These are phyloP conservation scores for Tricholoma furcatifolium DNA, from an alignment of 768 basidiomycete species.

Conservation along the genomic window DNA sequence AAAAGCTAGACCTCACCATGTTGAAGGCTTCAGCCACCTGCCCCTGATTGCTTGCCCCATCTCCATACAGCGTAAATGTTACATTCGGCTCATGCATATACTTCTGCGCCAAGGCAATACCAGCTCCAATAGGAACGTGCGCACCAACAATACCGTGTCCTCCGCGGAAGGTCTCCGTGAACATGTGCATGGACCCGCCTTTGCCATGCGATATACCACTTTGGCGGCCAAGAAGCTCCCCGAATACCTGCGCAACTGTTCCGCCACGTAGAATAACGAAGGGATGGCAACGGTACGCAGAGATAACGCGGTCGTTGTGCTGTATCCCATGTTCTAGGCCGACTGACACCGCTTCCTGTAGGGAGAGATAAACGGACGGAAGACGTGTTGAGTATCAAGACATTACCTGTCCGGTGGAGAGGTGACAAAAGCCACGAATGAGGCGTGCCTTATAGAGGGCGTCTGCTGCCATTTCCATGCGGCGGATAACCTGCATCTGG, in stretches of 20 bases:
- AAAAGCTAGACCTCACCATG: constrained; percentile 62
- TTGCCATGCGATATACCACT: constrained; percentile 95
- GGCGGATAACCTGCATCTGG: constrained; percentile 87
- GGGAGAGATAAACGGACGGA: constrained; percentile 21
- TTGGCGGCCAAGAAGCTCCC: constrained; percentile 88
- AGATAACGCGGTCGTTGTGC: constrained; percentile 87
- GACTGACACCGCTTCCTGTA: constrained; percentile 96
- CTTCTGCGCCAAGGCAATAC: constrained; percentile 91
- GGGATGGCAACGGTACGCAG: constrained; percentile 96
- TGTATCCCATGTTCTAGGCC: constrained; percentile 88
- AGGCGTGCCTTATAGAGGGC: constrained; percentile 96
- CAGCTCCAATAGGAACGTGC: constrained; percentile 94
- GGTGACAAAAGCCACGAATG: constrained; percentile 97
- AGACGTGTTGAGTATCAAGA: constrained; percentile 28
- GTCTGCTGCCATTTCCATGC: constrained; percentile 98
- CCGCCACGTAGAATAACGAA: constrained; percentile 96
- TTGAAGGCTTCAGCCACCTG: constrained; percentile 99
- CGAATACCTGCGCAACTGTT: constrained; percentile 85
- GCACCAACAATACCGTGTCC: constrained; percentile 99
- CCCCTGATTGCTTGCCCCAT: constrained; percentile 97
- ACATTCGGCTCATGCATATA: constrained; percentile 70
- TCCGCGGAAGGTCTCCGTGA: constrained; percentile 96
- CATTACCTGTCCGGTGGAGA: constrained; percentile 92
- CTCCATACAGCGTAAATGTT: constrained; percentile 94
- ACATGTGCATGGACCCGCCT: constrained; percentile 99